phyloP scores from a whole-genome alignment of 139 green algal genomes.

The Tetradesmus lagerheimii region DNA sequence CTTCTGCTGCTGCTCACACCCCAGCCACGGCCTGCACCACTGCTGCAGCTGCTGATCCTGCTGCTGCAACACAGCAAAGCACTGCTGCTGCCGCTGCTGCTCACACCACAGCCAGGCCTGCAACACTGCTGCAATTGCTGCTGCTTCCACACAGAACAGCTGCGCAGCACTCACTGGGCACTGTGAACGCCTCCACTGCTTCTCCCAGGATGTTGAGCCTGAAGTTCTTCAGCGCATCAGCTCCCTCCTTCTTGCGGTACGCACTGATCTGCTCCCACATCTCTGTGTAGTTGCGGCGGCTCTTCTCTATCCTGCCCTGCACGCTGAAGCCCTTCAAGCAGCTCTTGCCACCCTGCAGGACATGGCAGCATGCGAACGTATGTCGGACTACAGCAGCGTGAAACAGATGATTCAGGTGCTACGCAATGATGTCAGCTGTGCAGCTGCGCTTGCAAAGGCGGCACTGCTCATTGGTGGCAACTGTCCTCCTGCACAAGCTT shows the following conservation, averaged over 20 bases:
- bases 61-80: not conserved
- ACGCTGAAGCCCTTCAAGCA: constrained; percentile 38
- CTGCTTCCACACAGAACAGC: too few relatives aligned
- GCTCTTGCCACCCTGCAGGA: constrained; percentile 8
- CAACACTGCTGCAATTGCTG: too few relatives aligned
- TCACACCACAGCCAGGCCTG: not conserved
- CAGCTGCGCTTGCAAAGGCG: not conserved
- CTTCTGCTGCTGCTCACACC: not conserved
- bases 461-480: not conserved
- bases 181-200: constrained; percentile 45
- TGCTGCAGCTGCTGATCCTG: not conserved
- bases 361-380: not conserved
- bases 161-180: constrained; percentile 29
- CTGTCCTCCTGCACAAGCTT: not conserved
- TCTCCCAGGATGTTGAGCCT: constrained; percentile 52
- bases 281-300: constrained; percentile 48
- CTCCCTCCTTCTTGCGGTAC: constrained; percentile 18
- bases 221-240: constrained; percentile 33
- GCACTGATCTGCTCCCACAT: constrained; percentile 51
- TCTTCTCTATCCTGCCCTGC: constrained; percentile 51
- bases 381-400: too few relatives aligned
- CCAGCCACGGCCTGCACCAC: not conserved
- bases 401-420: too few relatives aligned
- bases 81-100: not conserved
- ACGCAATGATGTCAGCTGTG: too few relatives aligned